Evolutionary conservation across 2,329 filamentous ascomycete species (phyloP).

Genomic region (Talaromyces sp.): DNA sequence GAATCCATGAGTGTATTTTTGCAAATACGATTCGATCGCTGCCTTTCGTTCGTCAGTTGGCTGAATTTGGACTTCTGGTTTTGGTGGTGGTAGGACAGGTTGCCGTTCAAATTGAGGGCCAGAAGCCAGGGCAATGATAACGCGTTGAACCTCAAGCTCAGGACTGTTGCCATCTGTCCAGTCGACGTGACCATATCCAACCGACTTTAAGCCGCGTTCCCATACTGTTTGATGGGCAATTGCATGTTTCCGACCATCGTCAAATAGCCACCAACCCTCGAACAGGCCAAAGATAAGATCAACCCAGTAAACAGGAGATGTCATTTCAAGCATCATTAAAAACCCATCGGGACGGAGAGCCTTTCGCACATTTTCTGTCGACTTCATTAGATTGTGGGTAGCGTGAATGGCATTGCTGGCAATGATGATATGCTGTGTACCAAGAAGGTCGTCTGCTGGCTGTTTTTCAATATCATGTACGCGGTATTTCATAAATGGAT

Average conservation of each 20-base stretch:
- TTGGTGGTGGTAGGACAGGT: not conserved
- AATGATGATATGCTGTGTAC: conserved; percentile 28
- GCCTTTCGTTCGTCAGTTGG: conserved; percentile 11
- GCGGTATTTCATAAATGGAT: conserved; percentile 27
- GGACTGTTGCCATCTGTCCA: conserved; percentile 19
- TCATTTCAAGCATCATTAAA: conserved; percentile 42
- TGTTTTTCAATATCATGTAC: conserved; percentile 28
- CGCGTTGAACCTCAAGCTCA: conserved; percentile 14
- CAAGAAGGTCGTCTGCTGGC: conserved; percentile 15
- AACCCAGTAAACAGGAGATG: conserved; percentile 22
- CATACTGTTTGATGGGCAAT: conserved; percentile 15
- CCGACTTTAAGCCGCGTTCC: conserved; percentile 15
- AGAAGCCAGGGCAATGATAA: conserved; percentile 18
- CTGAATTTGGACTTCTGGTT: conserved; percentile 1
- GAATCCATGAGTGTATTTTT: conserved; percentile 19
- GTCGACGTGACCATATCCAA: conserved; percentile 18
- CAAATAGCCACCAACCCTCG: conserved; percentile 38
- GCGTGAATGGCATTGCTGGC: conserved; percentile 33
- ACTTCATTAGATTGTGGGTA: conserved; percentile 19
- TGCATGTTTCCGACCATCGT: conserved; percentile 26
- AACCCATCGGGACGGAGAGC: conserved; percentile 39
- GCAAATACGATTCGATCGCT: conserved; percentile 19
- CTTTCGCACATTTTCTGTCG: conserved; percentile 20
- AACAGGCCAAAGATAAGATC: conserved; percentile 35
- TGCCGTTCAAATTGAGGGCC: conserved; percentile 8